Evolutionary conservation across 352 stramenopile species (phyloP), one percentile per base, ranked within the genome.

Genomic region (Thalassiosira hispida): DNA sequence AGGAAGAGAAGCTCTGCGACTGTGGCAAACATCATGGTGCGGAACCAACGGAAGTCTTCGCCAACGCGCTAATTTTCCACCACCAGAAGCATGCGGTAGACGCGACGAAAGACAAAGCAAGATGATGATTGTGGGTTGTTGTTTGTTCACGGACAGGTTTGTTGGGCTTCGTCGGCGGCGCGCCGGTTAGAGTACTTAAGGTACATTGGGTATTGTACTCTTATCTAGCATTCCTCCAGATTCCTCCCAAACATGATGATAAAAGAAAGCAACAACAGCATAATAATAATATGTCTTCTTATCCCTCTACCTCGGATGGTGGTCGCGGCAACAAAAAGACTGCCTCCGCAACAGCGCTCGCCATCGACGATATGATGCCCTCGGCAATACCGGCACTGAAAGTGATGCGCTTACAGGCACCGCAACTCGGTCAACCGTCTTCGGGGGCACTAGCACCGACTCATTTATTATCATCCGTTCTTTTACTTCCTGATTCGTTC

Each of bases 321-420:
- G 22, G 42, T 29, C 35, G 59, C 59, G 53, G 42, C 59, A n/a
- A 55, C 44, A 68, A 44, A 56, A 31, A 23, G 57, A 40, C 27
- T 35, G 44, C 60, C 6, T 70, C 72, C 42, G 55, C 52, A 7
- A 71, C 60, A 18, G 0, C 69, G 0, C 23, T 69, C 7, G 53
- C 64, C 67, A 66, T 70, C 23, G 63, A 80, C 42, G 63, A 79
- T 18, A 51, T 79, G 6, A 35, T 71, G 7, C 62, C 66, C 9
- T 74, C 85, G 0, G 76, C 88, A 8, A 77, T 89, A 31, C 88
- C 88, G 16, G 88, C 82, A 1, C 77, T 93, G 0, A 91, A 91
- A 80, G 88, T 93, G 4, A 93, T 93, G 88, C 62, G 88, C 29
- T 65, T 93, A n/a, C 88, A 93, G 73, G 85, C 81, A 12, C 85